Percentiles rank a stretch among this genome's conserved stretches.
Evolutionary conservation across 768 basidiomycete species (phyloP).

Genomic region (Leccinum barrowsii): DNA sequence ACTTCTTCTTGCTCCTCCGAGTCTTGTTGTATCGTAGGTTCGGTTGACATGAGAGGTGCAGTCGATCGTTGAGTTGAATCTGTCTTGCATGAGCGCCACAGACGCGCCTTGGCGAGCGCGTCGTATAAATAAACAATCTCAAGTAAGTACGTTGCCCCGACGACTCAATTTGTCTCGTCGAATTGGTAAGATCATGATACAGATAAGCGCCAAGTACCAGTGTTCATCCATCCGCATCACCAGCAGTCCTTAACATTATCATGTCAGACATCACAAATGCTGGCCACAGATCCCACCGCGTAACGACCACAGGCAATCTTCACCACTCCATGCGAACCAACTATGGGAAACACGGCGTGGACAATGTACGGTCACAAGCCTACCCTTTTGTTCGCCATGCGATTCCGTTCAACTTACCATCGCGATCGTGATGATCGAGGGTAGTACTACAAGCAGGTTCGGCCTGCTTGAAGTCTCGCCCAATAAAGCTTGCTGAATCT

Average conservation of each 20-base stretch:
- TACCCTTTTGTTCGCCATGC: not conserved
- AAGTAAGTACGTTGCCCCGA: not conserved
- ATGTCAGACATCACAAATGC: not conserved
- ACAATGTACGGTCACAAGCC: slow-evolving; percentile 40
- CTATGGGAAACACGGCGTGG: slow-evolving; percentile 54
- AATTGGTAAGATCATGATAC: not conserved
- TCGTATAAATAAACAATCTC: slow-evolving; percentile 1
- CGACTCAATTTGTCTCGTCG: too few species aligned
- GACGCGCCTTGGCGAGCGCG: not conserved
- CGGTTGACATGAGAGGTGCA: slow-evolving; percentile 12
- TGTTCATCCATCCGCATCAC: not conserved
- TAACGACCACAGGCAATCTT: slow-evolving; percentile 24
- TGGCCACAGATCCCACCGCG: slow-evolving; percentile 20
- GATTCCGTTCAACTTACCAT: slow-evolving; percentile 1
- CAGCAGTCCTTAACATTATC: not conserved
- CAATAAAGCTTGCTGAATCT: not conserved
- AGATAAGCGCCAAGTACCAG: too few species aligned
- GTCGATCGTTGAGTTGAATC: not conserved
- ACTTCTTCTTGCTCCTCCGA: not conserved
- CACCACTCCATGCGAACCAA: slow-evolving; percentile 48
- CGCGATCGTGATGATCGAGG: not conserved
- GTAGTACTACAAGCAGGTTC: slow-evolving; percentile 31
- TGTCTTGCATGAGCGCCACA: slow-evolving; percentile 2
- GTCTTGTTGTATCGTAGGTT: slow-evolving; percentile 4
- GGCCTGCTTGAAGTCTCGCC: not conserved